Conservation (phyloP, 495 filamentous ascomycete genomes). For the Neurospora africana region DNA sequence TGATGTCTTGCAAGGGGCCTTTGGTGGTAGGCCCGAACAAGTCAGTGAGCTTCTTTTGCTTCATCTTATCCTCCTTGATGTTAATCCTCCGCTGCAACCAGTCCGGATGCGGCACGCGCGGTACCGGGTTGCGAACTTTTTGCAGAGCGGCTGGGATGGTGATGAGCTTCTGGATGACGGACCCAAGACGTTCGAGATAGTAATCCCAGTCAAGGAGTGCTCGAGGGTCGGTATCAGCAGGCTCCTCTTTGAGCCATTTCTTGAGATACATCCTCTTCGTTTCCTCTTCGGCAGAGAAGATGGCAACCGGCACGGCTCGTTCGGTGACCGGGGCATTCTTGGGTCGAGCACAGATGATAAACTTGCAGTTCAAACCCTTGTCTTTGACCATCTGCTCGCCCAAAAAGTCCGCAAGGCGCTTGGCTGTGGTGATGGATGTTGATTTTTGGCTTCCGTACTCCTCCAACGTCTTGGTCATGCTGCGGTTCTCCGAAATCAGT, state of each 20-base stretch:
- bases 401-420: constrained; percentile 86
- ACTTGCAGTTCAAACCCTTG: constrained; percentile 98
- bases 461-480: constrained; percentile 90
- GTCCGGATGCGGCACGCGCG: constrained; percentile 85
- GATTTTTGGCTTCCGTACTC: constrained; percentile 95
- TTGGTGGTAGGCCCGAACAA: constrained; percentile 58
- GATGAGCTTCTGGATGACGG: constrained; percentile 96
- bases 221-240: constrained; percentile 82
- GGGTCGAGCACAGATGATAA: constrained; percentile 86
- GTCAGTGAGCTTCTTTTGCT: constrained; percentile 98
- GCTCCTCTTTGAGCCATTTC: constrained; percentile 94
- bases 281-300: constrained; percentile 85
- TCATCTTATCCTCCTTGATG: constrained; percentile 89
- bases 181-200: constrained; percentile 87
- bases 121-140: constrained; percentile 89
- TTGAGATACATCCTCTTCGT: constrained; percentile 83
- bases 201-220: constrained; percentile 91
- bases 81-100: constrained; percentile 93
- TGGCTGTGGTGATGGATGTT: constrained; percentile 96
- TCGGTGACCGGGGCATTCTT: constrained; percentile 89
- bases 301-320: constrained; percentile 86
- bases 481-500: constrained; percentile 96
- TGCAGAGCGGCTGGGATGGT: constrained; percentile 96
- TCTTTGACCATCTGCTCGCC: constrained; percentile 99
- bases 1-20: constrained; percentile 60